Conservation (phyloP, 2,329 filamentous ascomycete genomes). For the Pseudocercospora vitis region DNA sequence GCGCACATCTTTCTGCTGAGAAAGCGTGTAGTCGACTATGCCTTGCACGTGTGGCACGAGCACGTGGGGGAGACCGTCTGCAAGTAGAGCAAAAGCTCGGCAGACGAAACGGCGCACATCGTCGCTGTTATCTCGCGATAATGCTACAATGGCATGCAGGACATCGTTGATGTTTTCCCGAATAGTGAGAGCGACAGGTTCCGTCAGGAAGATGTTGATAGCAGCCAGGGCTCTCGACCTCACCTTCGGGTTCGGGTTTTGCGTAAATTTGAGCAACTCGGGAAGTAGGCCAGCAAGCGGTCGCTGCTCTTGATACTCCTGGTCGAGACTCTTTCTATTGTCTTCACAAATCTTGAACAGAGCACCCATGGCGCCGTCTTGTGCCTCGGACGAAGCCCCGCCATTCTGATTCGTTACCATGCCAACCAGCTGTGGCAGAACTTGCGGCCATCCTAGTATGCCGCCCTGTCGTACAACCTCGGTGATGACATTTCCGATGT, state of each 20-base stretch:
- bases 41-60: conserved; percentile 83
- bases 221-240: conserved; percentile 75
- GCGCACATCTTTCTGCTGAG: conserved; percentile 76
- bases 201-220: conserved; percentile 89
- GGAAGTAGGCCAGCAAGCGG: conserved; percentile 87
- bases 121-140: conserved; percentile 72
- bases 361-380: conserved; percentile 92
- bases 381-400: conserved; percentile 67
- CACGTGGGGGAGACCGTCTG: conserved; percentile 87
- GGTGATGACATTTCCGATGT: conserved; percentile 90
- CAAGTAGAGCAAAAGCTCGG: conserved; percentile 85
- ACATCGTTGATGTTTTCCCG: conserved; percentile 77
- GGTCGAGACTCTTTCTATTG: conserved; percentile 81
- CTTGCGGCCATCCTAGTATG: conserved; percentile 84
- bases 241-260: conserved; percentile 72
- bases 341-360: conserved; percentile 96
- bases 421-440: conserved; percentile 78
- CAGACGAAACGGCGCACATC: conserved; percentile 93
- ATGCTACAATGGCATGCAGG: conserved; percentile 76
- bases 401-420: conserved; percentile 73
- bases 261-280: conserved; percentile 83
- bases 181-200: conserved; percentile 69
- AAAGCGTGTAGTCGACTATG: conserved; percentile 88
- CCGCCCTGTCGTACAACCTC: conserved; percentile 84
- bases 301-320: conserved; percentile 82